Base-by-base conservation (phyloP, 805 yeast species). In the Metschnikowia borealis region DNA sequence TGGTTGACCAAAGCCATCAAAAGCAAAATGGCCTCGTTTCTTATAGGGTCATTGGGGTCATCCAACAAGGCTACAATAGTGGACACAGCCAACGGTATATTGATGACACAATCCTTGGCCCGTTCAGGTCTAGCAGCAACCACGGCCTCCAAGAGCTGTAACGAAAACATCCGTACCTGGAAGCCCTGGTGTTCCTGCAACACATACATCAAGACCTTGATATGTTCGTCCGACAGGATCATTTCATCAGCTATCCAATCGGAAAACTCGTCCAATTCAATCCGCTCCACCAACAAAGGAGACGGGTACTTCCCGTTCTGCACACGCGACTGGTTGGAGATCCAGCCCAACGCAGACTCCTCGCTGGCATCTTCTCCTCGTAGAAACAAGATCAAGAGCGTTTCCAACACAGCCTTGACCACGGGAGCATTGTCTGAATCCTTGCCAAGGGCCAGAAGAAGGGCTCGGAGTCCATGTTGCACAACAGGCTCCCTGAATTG, bases 241-340 rank as follows among this genome's bases (percentile, higher is more conserved):
- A 94, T 73, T 61, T 89, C 97, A 67, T 94, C 99, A 0, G 98
- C 89, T 32, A 94, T 87, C 96, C 97, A 91, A 49, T 91, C 69
- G 0, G 97, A 87, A 56, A 94, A 87, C 61, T 89, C 96, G 63
- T 91, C 98, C 11, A 82, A 80, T 4, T 73, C 68, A 3, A 76
- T 77, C 39, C 79, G 79, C 45, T 78, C 82, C 66, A 79, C 68
- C 26, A 82, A 70, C 17, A 83, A 68, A 2, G 94, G 94, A 2
- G 90, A 83, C 0, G 91, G 89, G 56, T 86, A 87, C 60, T 85
- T 85, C 11, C 92, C 92, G 67, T 85, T 84, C 61, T 83, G 85
- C 20, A 79, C 59, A 54, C 95, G 74, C 18, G 91, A 81, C 67
- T 85, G 87, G 64, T 83, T 84, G 21, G 88, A 82, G 53, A 87